Evolutionary conservation across 2,329 filamentous ascomycete species (phyloP).

Genomic region (Aaosphaeria pasadenensis): DNA sequence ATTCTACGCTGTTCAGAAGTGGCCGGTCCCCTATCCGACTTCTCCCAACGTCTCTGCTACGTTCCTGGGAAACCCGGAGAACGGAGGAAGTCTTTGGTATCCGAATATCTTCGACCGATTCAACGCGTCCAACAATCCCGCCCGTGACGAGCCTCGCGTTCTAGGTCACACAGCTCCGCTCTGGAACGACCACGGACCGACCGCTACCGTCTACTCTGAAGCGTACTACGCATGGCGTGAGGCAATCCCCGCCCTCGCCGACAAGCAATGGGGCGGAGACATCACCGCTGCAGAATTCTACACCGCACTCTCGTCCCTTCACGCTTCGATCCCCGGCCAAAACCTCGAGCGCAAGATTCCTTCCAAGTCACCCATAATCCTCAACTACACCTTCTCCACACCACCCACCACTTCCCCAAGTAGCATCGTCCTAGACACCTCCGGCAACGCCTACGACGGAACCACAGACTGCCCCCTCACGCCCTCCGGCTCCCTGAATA

Average conservation of each 20-base stretch:
- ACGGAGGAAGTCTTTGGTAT: conserved; percentile 37
- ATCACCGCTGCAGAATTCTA: conserved; percentile 35
- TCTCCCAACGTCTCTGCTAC: conserved; percentile 39
- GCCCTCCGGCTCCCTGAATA: conserved; percentile 28
- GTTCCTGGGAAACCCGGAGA: conserved; percentile 41
- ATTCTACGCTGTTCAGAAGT: conserved; percentile 50
- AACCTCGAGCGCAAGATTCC: conserved; percentile 37
- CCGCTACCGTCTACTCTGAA: conserved; percentile 42
- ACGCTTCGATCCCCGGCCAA: conserved; percentile 38
- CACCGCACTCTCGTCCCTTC: conserved; percentile 38
- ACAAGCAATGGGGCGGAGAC: conserved; percentile 39
- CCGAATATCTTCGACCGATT: conserved; percentile 38
- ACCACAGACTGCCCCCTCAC: conserved; percentile 36
- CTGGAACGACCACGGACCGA: conserved; percentile 46
- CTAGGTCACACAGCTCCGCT: conserved; percentile 37
- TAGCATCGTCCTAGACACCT: conserved; percentile 29
- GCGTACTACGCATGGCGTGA: conserved; percentile 41
- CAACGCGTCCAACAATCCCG: conserved; percentile 33
- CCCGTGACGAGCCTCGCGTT: conserved; percentile 8
- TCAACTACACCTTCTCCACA: conserved; percentile 32
- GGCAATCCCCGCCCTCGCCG: conserved; percentile 39
- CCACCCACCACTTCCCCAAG: conserved; percentile 1
- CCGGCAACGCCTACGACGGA: conserved; percentile 43
- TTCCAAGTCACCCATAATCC: conserved; percentile 35
- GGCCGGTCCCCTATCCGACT: conserved; percentile 41